These are phyloP conservation scores for Aspergillus piperis DNA, from an alignment of 2,329 filamentous ascomycete species.

Conservation along the genomic window DNA sequence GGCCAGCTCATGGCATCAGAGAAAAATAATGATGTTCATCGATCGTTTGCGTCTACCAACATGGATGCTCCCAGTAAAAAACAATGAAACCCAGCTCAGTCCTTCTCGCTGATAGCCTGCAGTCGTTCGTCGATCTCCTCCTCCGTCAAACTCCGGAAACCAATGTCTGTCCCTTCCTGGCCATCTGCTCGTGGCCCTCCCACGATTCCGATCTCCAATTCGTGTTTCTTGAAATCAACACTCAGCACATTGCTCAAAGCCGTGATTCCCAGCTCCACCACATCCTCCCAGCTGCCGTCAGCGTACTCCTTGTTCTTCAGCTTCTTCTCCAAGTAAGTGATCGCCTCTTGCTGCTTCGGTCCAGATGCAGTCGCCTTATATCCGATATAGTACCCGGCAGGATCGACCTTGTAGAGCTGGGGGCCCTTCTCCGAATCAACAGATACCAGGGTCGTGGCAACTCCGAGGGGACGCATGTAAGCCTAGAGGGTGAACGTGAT, in stretches of 20 bases:
- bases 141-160: conserved; percentile 87
- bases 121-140: conserved; percentile 98
- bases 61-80: conserved; percentile 19
- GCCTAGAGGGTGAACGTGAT: conserved; percentile 56
- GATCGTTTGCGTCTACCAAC: conserved; percentile 25
- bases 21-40: conserved; percentile 20
- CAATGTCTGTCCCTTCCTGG: conserved; percentile 74
- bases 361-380: conserved; percentile 98
- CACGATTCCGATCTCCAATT: conserved; percentile 97
- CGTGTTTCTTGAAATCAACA: conserved; percentile 99
- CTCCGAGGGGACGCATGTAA: conserved; percentile 96
- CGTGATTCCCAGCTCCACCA: conserved; percentile 94
- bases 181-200: conserved; percentile 83
- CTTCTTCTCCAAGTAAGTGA: conserved; percentile 99
- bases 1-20: conserved; percentile 8
- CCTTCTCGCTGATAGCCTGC: conserved; percentile 98
- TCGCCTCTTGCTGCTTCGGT: conserved; percentile 96
- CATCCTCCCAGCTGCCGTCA: conserved; percentile 92
- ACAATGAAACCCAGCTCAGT: conserved; percentile 55
- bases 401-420: conserved; percentile 97
- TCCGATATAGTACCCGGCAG: conserved; percentile 94
- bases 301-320: conserved; percentile 98
- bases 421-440: conserved; percentile 90
- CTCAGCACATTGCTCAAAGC: conserved; percentile 94
- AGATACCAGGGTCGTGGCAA: conserved; percentile 92